These are phyloP conservation scores for Aspergillus ruber DNA, from an alignment of 2,329 filamentous ascomycete genomes.

Conservation along the genomic window DNA sequence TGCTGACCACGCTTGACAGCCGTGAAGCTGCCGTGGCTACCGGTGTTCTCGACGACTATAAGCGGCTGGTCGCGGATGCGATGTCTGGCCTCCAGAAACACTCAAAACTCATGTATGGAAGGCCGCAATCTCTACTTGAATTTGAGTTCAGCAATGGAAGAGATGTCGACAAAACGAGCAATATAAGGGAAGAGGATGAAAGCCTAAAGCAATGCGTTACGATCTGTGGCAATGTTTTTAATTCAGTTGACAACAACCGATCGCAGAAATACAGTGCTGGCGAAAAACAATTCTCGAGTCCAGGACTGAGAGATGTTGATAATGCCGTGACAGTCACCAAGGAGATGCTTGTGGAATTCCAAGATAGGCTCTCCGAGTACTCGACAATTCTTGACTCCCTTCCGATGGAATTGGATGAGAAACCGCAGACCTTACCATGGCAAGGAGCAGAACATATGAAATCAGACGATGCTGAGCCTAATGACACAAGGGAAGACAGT, in stretches of 20 bases:
- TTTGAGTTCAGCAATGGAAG: slow-evolving; percentile 9
- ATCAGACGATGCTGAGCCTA: slow-evolving; percentile 8
- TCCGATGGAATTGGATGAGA: slow-evolving; percentile 15
- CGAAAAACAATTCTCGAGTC: not conserved
- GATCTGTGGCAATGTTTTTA: slow-evolving; percentile 28
- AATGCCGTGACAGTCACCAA: slow-evolving; percentile 1
- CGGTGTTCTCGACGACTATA: slow-evolving; percentile 25
- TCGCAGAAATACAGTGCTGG: not conserved
- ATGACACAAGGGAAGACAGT: slow-evolving; percentile 21
- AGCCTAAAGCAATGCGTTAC: slow-evolving; percentile 31
- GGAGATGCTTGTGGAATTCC: slow-evolving; percentile 9
- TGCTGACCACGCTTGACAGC: slow-evolving; percentile 7
- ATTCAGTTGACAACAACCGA: slow-evolving; percentile 24
- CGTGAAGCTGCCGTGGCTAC: slow-evolving; percentile 12
- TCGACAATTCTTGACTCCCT: slow-evolving; percentile 15
- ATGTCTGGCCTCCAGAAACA: slow-evolving; percentile 31
- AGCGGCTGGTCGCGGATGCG: slow-evolving; percentile 26
- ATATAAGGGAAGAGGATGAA: slow-evolving; percentile 27
- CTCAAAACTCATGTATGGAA: slow-evolving; percentile 24
- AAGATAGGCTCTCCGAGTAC: slow-evolving; percentile 14
- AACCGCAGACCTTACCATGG: slow-evolving; percentile 9
- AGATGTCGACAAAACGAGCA: not conserved
- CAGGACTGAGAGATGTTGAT: not conserved
- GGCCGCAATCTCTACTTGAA: slow-evolving; percentile 2
- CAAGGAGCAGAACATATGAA: slow-evolving; percentile 4